phyloP scores from a whole-genome alignment of 805 yeast species.

The Priceomyces medius region DNA sequence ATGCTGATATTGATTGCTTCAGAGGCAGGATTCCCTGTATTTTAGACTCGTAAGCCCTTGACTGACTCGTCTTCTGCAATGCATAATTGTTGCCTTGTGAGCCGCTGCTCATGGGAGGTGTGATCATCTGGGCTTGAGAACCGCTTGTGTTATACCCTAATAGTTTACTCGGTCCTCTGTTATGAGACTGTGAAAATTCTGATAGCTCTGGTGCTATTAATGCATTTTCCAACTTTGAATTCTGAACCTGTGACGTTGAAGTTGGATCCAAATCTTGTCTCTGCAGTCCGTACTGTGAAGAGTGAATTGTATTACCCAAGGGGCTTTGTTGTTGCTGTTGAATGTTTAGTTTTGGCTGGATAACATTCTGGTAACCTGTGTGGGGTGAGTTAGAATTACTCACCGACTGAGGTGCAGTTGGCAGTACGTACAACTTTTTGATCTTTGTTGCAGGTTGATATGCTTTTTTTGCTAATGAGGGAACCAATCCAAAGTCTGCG shows the following conservation, averaged over 20 bases:
- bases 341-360: constrained; percentile 1
- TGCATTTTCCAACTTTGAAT: background rate
- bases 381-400: background rate
- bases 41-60: background rate
- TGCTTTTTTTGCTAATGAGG: constrained; percentile 27
- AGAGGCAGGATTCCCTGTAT: background rate
- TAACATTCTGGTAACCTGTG: background rate
- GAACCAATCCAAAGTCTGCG: constrained; percentile 33
- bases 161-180: background rate
- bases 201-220: background rate
- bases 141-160: background rate
- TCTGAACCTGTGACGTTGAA: background rate
- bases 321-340: background rate
- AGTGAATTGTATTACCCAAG: background rate
- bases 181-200: constrained; percentile 1
- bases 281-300: background rate
- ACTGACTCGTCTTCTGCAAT: background rate
- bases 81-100: background rate
- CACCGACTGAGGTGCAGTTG: constrained; percentile 1
- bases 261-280: background rate
- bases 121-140: background rate
- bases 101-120: background rate
- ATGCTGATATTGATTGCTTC: background rate
- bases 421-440: constrained; percentile 17
- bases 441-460: constrained; percentile 36